Base-by-base conservation (phyloP, 129 eudicot genomes). In the Logfia minima region DNA sequence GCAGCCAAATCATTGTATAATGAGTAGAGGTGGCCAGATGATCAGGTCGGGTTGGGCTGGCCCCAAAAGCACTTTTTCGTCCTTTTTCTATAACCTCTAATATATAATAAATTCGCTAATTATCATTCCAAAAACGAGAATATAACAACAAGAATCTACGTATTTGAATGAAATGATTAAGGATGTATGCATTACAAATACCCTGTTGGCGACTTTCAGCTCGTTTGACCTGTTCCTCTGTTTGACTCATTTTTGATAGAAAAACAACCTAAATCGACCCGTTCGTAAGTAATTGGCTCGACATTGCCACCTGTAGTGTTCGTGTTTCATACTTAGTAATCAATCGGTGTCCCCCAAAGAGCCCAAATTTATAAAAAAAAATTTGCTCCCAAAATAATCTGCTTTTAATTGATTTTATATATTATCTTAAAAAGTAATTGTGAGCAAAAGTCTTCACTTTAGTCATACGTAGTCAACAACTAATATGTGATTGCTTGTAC, bases 401-500 rank as follows among this genome's bases (percentile, higher is more conserved):
- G 21, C 72, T 13, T 11, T 45, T 48, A 13, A 11, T 48, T 18
- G 5, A 13, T 13, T 48, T 13, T 48, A 45, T 11, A 4, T n/a
- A 48, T 48, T 13, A 48, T 48, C n/a, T 48, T 48, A 13, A 48
- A 58, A n/a, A 1, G 4, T 1, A 58, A n/a, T 19, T 58, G 11
- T 17, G 32, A 19, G 43, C 6, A 14, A 76, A 32, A 32, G 23
- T 53, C 18, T 56, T 16, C 32, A 24, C 16, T 39, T 26, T 1
- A 63, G 58, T 37, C 48, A 39, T 80, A 52, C 48, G 28, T 79
- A 64, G 74, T 80, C 51, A 24, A 28, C 18, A 31, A 65, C 6
- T 66, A 39, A 75, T 69, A 19, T 63, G 52, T 21, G 37, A 65
- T 68, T 75, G 37, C 11, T 60, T 87, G 88, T 84, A 61, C 86